Percentiles rank a stretch among this genome's conserved stretches.
phyloP scores from a whole-genome alignment of 371 early-diverging fungal species.

The Apophysomyces elegans region DNA sequence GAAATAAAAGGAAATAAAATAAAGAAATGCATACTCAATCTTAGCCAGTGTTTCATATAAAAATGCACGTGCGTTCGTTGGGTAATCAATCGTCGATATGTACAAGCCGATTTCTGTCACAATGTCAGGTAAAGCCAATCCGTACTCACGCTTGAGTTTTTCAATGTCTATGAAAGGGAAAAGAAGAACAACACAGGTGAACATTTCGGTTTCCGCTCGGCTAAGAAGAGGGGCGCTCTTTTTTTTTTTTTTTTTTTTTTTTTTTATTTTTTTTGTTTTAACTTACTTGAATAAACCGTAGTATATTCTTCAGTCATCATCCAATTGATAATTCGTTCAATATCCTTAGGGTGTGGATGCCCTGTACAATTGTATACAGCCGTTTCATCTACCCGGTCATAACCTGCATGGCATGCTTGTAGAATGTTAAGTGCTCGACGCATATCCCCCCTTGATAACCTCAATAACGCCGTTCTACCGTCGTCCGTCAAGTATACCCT shows the following conservation, averaged over 20 bases:
- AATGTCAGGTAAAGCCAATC: conserved; percentile 90
- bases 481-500: conserved; percentile 83
- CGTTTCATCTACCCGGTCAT: conserved; percentile 72
- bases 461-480: conserved; percentile 81
- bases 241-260: too few relatives aligned
- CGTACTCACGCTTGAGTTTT: conserved; percentile 77
- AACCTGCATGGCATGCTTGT: conserved; percentile 90
- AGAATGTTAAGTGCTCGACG: conserved; percentile 94
- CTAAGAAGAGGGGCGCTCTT: not conserved
- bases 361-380: conserved; percentile 92
- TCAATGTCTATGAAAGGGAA: conserved; percentile 60
- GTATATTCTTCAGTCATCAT: conserved; percentile 84
- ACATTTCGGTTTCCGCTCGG: not conserved
- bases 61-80: conserved; percentile 63
- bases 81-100: conserved; percentile 69
- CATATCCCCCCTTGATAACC: conserved; percentile 95
- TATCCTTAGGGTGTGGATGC: conserved; percentile 87
- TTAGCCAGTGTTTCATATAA: conserved; percentile 83
- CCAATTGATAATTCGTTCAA: conserved; percentile 79
- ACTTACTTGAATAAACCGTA: conserved; percentile 73
- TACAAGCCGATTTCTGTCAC: conserved; percentile 74
- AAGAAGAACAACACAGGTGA: not conserved
- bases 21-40: conserved; percentile 70
- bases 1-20: too few relatives aligned
- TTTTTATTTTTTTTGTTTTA: too few relatives aligned